phyloP scores from a whole-genome alignment of 179 eudicot genomes.

The Pouteria campechiana region DNA sequence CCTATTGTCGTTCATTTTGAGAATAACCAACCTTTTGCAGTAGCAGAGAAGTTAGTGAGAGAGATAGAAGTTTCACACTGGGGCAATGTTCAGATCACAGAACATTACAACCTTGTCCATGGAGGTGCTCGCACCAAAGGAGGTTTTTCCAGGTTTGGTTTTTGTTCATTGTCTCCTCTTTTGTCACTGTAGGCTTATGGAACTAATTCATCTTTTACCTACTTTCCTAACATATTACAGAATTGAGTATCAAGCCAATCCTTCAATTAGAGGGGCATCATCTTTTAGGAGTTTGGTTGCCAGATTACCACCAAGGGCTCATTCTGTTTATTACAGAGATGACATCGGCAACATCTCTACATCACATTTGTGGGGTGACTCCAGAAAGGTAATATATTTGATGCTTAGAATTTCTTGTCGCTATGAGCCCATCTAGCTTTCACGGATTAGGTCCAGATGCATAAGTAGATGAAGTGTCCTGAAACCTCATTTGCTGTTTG shows the following conservation, averaged over 20 bases:
- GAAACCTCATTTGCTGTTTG: no score
- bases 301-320: slow-evolving; percentile 72
- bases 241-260: slow-evolving; percentile 71
- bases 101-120: slow-evolving; percentile 77
- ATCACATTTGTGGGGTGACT: slow-evolving; percentile 57
- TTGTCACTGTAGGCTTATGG: not conserved
- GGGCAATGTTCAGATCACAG: slow-evolving; percentile 95
- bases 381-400: slow-evolving; percentile 35
- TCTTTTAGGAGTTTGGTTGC: slow-evolving; percentile 61
- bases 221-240: slow-evolving; percentile 22
- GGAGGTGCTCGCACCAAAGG: slow-evolving; percentile 84
- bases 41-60: slow-evolving; percentile 80
- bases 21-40: slow-evolving; percentile 65
- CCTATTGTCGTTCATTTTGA: slow-evolving; percentile 63
- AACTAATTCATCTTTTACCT: no score
- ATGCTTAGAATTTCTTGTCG: no score
- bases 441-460: no score
- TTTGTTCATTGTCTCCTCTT: not conserved
- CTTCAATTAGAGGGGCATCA: slow-evolving; percentile 58
- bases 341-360: slow-evolving; percentile 98
- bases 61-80: slow-evolving; percentile 98
- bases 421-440: no score
- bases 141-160: slow-evolving; percentile 71
- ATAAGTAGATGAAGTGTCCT: no score
- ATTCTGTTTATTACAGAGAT: slow-evolving; percentile 91